A percentile compares a stretch with the other conserved stretches of the same genome.
Evolutionary conservation across 768 basidiomycete species (phyloP).

Genomic region (Gymnopilus junonius): DNA sequence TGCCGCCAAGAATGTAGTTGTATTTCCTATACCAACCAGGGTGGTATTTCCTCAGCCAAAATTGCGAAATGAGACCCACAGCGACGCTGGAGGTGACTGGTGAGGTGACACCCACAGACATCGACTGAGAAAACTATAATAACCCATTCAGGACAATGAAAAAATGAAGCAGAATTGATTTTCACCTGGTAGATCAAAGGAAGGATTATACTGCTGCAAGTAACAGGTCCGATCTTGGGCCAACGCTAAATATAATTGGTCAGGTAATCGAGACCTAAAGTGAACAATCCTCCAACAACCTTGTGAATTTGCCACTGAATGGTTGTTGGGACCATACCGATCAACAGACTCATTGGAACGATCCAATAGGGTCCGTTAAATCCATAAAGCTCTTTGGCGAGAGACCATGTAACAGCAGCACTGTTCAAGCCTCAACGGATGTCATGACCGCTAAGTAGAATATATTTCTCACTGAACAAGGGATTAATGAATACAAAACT

Average conservation of each 20-base stretch:
- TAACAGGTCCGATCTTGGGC: slow-evolving; percentile 56
- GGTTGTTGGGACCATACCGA: slow-evolving; percentile 56
- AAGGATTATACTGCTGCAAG: slow-evolving; percentile 53
- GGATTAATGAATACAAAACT: not conserved
- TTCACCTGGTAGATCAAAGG: slow-evolving; percentile 59
- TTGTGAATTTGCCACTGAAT: slow-evolving; percentile 59
- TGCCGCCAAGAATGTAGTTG: slow-evolving; percentile 71
- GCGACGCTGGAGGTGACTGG: slow-evolving; percentile 49
- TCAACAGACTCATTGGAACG: slow-evolving; percentile 56
- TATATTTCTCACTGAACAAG: slow-evolving; percentile 1
- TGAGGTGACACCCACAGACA: slow-evolving; percentile 62
- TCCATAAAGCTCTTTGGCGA: slow-evolving; percentile 62
- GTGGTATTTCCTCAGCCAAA: slow-evolving; percentile 59
- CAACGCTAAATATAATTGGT: slow-evolving; percentile 48
- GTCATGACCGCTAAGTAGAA: slow-evolving; percentile 58
- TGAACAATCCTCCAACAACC: slow-evolving; percentile 34
- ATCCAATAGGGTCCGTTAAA: slow-evolving; percentile 58
- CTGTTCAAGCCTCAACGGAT: slow-evolving; percentile 57
- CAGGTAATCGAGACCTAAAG: not conserved
- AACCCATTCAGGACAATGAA: not conserved
- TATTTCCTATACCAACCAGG: slow-evolving; percentile 72
- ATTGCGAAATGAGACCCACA: slow-evolving; percentile 60
- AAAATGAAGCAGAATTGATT: not conserved
- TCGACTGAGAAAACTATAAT: slow-evolving; percentile 41
- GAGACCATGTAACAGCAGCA: slow-evolving; percentile 65